Evolutionary conservation across 352 stramenopile genomes (phyloP).

Genomic region (Pythium aristosporum): DNA sequence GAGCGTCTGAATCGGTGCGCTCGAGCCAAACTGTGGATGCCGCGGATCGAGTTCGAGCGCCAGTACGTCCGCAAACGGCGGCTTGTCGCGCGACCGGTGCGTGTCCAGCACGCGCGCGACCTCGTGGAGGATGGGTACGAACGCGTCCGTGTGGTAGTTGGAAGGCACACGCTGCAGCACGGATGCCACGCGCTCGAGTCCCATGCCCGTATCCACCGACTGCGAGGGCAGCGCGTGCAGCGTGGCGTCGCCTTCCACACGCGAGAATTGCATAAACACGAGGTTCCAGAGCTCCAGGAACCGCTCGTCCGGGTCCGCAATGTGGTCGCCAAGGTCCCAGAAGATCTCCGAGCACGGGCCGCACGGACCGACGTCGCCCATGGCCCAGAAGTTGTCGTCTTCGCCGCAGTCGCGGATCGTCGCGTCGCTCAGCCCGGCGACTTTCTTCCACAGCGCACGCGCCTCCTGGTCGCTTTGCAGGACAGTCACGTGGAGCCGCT

Average conservation of each 20-base stretch:
- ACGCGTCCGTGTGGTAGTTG: slow-evolving; percentile 98
- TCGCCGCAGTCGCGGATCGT: slow-evolving; percentile 4
- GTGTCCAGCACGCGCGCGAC: slow-evolving; percentile 50
- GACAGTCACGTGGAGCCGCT: slow-evolving; percentile 7
- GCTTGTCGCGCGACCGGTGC: slow-evolving; percentile 1
- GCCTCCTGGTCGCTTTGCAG: slow-evolving; percentile 4
- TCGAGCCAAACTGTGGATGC: slow-evolving; percentile 44
- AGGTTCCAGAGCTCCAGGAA: slow-evolving; percentile 97
- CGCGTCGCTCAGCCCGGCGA: slow-evolving; percentile 5
- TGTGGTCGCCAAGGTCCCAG: slow-evolving; percentile 92
- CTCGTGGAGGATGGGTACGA: slow-evolving; percentile 87
- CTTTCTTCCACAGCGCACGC: slow-evolving; percentile 4
- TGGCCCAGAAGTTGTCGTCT: slow-evolving; percentile 99
- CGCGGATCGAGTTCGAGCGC: slow-evolving; percentile 45
- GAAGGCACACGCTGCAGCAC: slow-evolving; percentile 91
- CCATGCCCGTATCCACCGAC: slow-evolving; percentile 99
- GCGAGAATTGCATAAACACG: slow-evolving; percentile 97
- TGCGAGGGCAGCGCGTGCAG: slow-evolving; percentile 91
- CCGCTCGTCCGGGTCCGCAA: slow-evolving; percentile 88
- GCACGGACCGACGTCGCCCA: slow-evolving; percentile 98
- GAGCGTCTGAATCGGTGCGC: slow-evolving; percentile 57
- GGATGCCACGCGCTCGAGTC: slow-evolving; percentile 93
- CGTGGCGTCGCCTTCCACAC: slow-evolving; percentile 90
- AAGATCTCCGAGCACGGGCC: slow-evolving; percentile 99
- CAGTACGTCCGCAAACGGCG: slow-evolving; percentile 39